These are phyloP conservation scores for Austroboletus niveus DNA, from an alignment of 1,284 basidiomycete species.

Conservation along the genomic window DNA sequence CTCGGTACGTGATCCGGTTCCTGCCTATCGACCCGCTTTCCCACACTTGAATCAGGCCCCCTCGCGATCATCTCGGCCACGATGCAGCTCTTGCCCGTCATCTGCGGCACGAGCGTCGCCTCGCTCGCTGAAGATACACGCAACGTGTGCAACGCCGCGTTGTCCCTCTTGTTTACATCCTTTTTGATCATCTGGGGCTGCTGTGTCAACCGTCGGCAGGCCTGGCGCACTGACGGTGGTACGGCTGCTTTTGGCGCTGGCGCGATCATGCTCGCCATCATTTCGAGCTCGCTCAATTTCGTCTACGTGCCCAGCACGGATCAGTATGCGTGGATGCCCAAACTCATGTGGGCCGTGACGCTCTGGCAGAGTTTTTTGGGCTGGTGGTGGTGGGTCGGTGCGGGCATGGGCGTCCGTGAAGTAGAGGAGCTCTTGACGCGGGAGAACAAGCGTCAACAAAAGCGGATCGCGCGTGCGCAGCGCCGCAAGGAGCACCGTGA, in stretches of 20 bases:
- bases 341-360: conserved; percentile 82
- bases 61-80: conserved; percentile 83
- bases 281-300: conserved; percentile 83
- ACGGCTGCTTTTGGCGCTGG: conserved; percentile 92
- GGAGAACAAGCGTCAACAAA: conserved; percentile 56
- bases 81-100: conserved; percentile 82
- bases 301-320: conserved; percentile 80
- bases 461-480: conserved; percentile 41
- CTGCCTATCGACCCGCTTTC: neutral
- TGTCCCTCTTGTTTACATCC: conserved; percentile 90
- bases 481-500: conserved; percentile 46
- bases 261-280: conserved; percentile 74
- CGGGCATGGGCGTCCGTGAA: conserved; percentile 70
- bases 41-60: conserved; percentile 51
- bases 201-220: conserved; percentile 84
- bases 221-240: conserved; percentile 95
- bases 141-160: conserved; percentile 94
- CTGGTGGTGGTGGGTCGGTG: conserved; percentile 99
- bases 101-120: conserved; percentile 44
- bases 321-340: conserved; percentile 83
- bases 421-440: conserved; percentile 58
- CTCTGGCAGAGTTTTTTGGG: conserved; percentile 91
- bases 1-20: conserved; percentile 52
- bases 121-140: conserved; percentile 77
- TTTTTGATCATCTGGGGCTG: conserved; percentile 94